A percentile compares a stretch with the other conserved stretches of the same genome.
phyloP scores from a whole-genome alignment of 208 protist species.

The Balamuthia mandrillaris region DNA sequence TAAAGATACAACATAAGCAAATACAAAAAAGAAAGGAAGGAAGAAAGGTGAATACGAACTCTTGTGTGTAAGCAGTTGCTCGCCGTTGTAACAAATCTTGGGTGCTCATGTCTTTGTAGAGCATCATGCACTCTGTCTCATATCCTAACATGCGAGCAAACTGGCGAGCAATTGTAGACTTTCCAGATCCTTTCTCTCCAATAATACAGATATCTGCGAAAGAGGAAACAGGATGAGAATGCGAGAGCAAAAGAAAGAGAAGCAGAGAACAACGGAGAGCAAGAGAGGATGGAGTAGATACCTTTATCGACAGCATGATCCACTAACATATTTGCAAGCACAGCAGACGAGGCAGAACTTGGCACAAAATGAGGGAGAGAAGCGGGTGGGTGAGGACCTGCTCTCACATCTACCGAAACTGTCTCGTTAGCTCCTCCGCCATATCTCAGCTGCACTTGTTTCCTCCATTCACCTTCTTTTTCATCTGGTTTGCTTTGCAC shows the following conservation, averaged over 20 bases:
- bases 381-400: not conserved
- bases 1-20: too few species aligned
- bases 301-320: conserved; percentile 61
- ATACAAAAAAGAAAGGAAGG: too few species aligned
- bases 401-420: not conserved
- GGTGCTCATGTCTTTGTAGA: conserved; percentile 88
- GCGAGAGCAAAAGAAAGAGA: too few species aligned
- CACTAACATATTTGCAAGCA: conserved; percentile 51
- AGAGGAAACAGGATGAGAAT: too few species aligned
- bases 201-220: conserved; percentile 81
- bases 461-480: too few species aligned
- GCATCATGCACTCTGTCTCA: conserved; percentile 63
- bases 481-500: too few species aligned
- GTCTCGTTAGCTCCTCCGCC: not conserved
- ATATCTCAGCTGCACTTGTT: too few species aligned
- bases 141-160: conserved; percentile 8
- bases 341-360: not conserved
- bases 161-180: conserved; percentile 71
- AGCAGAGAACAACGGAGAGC: too few species aligned
- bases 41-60: not conserved
- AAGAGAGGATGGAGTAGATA: too few species aligned
- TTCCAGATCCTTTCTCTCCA: conserved; percentile 82
- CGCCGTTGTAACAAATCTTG: conserved; percentile 89
- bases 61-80: conserved; percentile 74
- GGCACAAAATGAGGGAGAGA: not conserved